These are phyloP conservation scores for Backusella luteola DNA, from an alignment of 192 early-diverging fungal species.

Conservation along the genomic window DNA sequence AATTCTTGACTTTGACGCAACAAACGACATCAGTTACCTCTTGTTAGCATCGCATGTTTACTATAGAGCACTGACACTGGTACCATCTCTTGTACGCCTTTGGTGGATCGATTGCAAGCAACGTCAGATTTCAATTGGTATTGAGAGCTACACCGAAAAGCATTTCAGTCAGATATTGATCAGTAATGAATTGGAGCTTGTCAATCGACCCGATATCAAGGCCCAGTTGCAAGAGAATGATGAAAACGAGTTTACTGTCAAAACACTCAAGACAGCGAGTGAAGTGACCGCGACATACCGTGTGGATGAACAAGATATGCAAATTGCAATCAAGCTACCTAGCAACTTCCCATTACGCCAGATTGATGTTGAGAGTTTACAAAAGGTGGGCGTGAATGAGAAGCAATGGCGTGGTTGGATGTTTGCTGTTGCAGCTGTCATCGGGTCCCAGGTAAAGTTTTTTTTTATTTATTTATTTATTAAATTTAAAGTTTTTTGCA, in stretches of 20 bases:
- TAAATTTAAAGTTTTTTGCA: background rate
- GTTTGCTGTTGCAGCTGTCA: constrained; percentile 43
- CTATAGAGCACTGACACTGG: constrained; percentile 54
- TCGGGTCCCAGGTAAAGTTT: constrained; percentile 45
- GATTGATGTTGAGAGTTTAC: constrained; percentile 65
- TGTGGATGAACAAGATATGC: constrained; percentile 79
- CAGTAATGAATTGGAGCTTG: constrained; percentile 53
- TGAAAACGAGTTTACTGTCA: constrained; percentile 63
- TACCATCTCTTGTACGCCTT: constrained; percentile 65
- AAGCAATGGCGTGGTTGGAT: constrained; percentile 66
- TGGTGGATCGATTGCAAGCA: constrained; percentile 86
- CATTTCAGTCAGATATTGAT: constrained; percentile 67
- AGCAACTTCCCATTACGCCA: constrained; percentile 67
- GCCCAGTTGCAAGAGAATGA: constrained; percentile 40
- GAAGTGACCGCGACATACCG: constrained; percentile 71
- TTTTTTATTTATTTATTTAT: no score
- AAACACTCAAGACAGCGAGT: constrained; percentile 55
- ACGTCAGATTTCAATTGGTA: constrained; percentile 66
- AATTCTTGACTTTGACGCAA: constrained; percentile 52
- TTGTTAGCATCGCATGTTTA: constrained; percentile 77
- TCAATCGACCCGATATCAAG: constrained; percentile 48
- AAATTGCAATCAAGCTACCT: constrained; percentile 71
- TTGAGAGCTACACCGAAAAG: constrained; percentile 77
- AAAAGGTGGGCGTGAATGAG: constrained; percentile 68
- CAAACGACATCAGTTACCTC: constrained; percentile 53